Evolutionary conservation across 345 rosid genomes (phyloP).

Genomic region (Pugionium cornutum): DNA sequence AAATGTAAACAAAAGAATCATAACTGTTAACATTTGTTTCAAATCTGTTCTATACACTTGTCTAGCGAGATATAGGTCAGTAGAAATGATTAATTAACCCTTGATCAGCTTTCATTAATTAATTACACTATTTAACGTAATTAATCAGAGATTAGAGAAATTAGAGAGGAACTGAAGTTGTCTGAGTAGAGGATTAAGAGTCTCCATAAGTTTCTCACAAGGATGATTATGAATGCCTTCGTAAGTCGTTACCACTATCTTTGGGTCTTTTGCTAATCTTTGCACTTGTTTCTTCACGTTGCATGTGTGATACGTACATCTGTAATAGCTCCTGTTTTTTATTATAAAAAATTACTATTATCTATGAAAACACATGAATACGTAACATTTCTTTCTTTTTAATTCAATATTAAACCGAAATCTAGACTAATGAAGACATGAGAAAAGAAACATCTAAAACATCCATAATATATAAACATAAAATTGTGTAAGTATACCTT

Average conservation of each 20-base stretch:
- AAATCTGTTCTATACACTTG: constrained; percentile 27
- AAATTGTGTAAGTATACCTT: constrained; percentile 31
- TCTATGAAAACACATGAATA: no score
- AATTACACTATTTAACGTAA: constrained; percentile 21
- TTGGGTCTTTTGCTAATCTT: constrained; percentile 71
- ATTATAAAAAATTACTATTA: no score
- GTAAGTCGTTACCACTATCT: constrained; percentile 79
- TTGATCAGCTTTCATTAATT: constrained; percentile 17
- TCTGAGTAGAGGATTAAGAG: constrained; percentile 82
- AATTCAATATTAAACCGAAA: no score
- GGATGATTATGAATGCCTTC: constrained; percentile 90
- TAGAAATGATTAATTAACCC: background rate
- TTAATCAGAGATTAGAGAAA: constrained; percentile 28
- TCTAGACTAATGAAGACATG: no score
- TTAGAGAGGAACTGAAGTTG: constrained; percentile 80
- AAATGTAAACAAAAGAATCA: constrained; percentile 5
- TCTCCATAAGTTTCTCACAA: constrained; percentile 89
- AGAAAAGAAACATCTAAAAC: no score
- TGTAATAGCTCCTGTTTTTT: constrained; percentile 78
- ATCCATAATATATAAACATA: no score
- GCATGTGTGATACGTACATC: constrained; percentile 95
- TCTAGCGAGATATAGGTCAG: constrained; percentile 20
- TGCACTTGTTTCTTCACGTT: constrained; percentile 94
- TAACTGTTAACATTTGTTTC: constrained; percentile 20
- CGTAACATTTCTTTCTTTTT: no score